phyloP scores from a whole-genome alignment of 1,284 basidiomycete genomes.

The Papiliotrema fonsecae region DNA sequence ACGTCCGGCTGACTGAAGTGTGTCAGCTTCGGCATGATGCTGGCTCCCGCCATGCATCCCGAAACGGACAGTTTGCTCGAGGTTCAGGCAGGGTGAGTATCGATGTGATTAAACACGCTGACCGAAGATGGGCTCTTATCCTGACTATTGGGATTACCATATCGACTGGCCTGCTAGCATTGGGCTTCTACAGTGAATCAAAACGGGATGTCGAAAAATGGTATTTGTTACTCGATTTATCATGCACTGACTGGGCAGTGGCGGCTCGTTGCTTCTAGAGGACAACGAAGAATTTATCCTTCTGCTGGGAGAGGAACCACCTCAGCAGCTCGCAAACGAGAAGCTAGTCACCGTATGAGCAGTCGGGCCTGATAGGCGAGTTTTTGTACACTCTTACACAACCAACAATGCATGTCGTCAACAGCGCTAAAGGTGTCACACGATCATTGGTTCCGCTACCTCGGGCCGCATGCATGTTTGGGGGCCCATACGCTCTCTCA shows the following conservation, averaged over 20 bases:
- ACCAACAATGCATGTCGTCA: background rate
- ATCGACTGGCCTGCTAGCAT: background rate
- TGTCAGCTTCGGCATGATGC: background rate
- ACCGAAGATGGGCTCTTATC: background rate
- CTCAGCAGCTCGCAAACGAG: background rate
- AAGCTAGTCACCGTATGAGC: background rate
- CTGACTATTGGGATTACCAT: background rate
- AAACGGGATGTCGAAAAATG: background rate
- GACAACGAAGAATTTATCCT: background rate
- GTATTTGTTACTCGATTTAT: background rate
- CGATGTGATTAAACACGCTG: background rate
- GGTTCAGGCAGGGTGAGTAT: background rate
- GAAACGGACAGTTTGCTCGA: background rate
- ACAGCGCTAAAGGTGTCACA: too few species aligned
- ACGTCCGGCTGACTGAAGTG: background rate
- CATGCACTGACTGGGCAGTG: background rate
- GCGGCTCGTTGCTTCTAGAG: background rate
- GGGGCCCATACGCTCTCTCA: background rate
- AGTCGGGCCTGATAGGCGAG: background rate
- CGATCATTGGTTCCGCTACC: too few species aligned
- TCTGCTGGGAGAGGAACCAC: background rate
- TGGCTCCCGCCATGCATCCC: background rate
- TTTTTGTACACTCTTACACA: background rate
- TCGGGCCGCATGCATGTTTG: too few species aligned
- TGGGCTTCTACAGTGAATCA: background rate